Percentiles rank a stretch among this genome's conserved stretches.
Evolutionary conservation across 2,329 filamentous ascomycete species (phyloP).

Genomic region (Aspergillus fischeri): DNA sequence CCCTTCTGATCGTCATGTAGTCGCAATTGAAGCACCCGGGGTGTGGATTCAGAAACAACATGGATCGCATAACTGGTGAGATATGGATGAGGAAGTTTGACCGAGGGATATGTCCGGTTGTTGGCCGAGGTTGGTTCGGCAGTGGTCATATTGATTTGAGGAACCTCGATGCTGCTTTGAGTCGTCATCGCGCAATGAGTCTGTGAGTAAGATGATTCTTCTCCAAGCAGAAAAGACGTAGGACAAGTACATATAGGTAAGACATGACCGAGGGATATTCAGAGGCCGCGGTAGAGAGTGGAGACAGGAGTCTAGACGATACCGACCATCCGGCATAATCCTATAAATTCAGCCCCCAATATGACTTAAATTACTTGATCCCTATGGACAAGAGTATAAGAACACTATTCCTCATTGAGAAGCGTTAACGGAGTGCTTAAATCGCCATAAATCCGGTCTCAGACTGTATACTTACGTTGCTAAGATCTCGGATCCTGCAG

Average conservation of each 20-base stretch:
- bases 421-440: no score
- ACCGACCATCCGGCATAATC: no score
- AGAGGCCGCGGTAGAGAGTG: not conserved
- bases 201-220: not conserved
- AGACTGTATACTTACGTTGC: no score
- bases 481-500: not conserved
- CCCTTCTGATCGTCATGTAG: conserved; percentile 32
- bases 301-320: not conserved
- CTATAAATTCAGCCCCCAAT: no score
- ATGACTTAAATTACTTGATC: no score
- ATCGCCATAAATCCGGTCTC: no score
- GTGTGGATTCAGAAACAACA: conserved; percentile 22
- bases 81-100: conserved; percentile 47
- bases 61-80: conserved; percentile 42
- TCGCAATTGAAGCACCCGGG: conserved; percentile 27
- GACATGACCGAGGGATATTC: no score
- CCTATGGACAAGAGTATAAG: no score
- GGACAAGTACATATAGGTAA: conserved; percentile 1
- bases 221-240: not conserved
- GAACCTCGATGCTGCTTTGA: not conserved
- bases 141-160: not conserved
- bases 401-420: no score
- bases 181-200: no score
- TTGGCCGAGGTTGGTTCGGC: not conserved
- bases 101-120: conserved; percentile 27